Evolutionary conservation across 2,329 filamentous ascomycete genomes (phyloP).

Genomic region (Trichoderma gracile): DNA sequence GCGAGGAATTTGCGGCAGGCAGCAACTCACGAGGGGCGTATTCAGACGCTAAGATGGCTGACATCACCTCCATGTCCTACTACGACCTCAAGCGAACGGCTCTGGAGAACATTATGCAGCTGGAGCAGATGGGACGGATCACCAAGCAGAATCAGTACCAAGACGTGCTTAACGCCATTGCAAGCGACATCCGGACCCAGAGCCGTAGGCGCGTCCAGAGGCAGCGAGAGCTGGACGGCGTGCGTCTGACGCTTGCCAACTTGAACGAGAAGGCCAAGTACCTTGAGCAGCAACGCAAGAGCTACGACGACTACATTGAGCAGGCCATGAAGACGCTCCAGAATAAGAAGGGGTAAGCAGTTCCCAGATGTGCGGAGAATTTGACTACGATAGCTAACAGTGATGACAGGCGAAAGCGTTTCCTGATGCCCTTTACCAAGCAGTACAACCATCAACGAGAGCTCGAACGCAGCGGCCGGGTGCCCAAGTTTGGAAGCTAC

Average conservation of each 20-base stretch:
- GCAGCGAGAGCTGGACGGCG: conserved; percentile 84
- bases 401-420: conserved; percentile 72
- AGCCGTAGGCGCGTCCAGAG: conserved; percentile 89
- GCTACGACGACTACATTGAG: conserved; percentile 98
- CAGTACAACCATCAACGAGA: conserved; percentile 99
- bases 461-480: conserved; percentile 85
- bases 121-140: conserved; percentile 86
- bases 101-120: conserved; percentile 86
- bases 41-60: conserved; percentile 82
- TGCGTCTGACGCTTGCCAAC: conserved; percentile 71
- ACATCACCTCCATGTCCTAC: conserved; percentile 87
- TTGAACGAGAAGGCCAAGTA: conserved; percentile 86
- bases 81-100: conserved; percentile 89
- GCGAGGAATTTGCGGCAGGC: conserved; percentile 71
- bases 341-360: conserved; percentile 81
- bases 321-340: conserved; percentile 96
- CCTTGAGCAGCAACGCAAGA: conserved; percentile 92
- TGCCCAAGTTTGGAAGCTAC: conserved; percentile 96
- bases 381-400: conserved; percentile 23
- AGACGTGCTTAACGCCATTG: conserved; percentile 96
- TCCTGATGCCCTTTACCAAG: conserved; percentile 94
- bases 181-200: conserved; percentile 95
- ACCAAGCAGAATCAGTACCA: conserved; percentile 92
- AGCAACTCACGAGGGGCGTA: conserved; percentile 79
- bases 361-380: background rate